Percentiles rank a stretch among this genome's conserved stretches.
Conservation (phyloP, 192 early-diverging fungal genomes). For the Coemansia sp. region DNA sequence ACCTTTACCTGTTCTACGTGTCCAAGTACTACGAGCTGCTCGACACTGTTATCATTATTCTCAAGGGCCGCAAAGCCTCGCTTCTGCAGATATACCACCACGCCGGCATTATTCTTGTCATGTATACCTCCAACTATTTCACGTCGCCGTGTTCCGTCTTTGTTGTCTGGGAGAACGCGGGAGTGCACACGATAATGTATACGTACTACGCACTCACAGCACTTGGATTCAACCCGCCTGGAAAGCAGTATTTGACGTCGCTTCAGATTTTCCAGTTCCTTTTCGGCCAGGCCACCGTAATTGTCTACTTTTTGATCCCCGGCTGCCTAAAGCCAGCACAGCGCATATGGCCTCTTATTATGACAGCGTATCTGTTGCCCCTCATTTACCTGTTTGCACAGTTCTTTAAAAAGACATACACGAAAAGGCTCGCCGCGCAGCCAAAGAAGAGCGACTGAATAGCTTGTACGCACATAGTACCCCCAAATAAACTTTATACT, state of each 20-base stretch:
- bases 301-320: conserved; percentile 64
- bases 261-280: conserved; percentile 88
- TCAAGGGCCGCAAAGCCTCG: conserved; percentile 71
- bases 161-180: conserved; percentile 76
- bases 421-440: neutral
- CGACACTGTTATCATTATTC: conserved; percentile 78
- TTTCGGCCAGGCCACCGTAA: conserved; percentile 65
- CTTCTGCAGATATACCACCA: conserved; percentile 88
- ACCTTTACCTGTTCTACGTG: conserved; percentile 82
- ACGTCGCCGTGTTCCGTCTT: conserved; percentile 74
- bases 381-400: conserved; percentile 79
- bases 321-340: conserved; percentile 60
- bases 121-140: conserved; percentile 73
- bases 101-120: conserved; percentile 80
- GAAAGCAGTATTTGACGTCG: conserved; percentile 78
- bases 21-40: conserved; percentile 85
- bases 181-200: conserved; percentile 89
- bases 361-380: conserved; percentile 71
- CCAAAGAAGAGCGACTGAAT: conserved; percentile 22
- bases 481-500: neutral
- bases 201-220: conserved; percentile 76
- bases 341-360: conserved; percentile 61
- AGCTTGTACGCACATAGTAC: neutral
- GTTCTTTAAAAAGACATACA: conserved; percentile 76
- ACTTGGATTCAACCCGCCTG: conserved; percentile 71